These are phyloP conservation scores for Rehmannia glutinosa DNA, from an alignment of 257 asterid species.

Conservation along the genomic window DNA sequence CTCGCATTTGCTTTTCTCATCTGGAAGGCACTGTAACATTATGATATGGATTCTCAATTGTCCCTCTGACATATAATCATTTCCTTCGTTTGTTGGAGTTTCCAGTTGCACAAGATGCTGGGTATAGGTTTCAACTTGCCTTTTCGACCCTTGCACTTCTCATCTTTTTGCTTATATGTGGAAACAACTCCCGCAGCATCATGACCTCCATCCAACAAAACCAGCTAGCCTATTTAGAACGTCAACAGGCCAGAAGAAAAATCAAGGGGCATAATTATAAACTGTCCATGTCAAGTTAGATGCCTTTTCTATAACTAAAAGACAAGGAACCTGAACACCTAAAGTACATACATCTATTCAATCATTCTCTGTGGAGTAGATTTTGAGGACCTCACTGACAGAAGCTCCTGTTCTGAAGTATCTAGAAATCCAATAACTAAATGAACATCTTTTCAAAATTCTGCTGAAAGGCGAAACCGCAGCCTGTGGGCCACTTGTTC, in stretches of 20 bases:
- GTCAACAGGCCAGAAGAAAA: not conserved
- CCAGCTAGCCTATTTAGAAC: no score
- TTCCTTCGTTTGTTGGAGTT: not conserved
- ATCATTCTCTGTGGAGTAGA: not conserved
- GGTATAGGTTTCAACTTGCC: not conserved
- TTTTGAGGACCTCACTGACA: not conserved
- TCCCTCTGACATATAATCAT: not conserved
- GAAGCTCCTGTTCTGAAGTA: constrained; percentile 2
- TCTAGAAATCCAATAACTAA: not conserved
- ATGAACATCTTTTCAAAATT: not conserved
- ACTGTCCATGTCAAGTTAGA: not conserved
- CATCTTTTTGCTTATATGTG: not conserved
- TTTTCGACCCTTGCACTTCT: not conserved
- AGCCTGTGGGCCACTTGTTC: not conserved
- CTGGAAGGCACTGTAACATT: not conserved
- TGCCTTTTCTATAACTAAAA: not conserved
- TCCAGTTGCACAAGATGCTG: no score
- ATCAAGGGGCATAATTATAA: not conserved
- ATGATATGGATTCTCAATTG: not conserved
- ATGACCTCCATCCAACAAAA: not conserved
- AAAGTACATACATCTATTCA: not conserved
- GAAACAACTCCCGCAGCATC: not conserved
- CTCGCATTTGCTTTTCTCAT: not conserved
- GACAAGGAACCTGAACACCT: not conserved
- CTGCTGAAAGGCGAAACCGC: not conserved